Percentiles rank a stretch among this genome's conserved stretches.
These are phyloP conservation scores for Dianthus caryophyllus DNA, from an alignment of 148 eudicot species.

Conservation along the genomic window DNA sequence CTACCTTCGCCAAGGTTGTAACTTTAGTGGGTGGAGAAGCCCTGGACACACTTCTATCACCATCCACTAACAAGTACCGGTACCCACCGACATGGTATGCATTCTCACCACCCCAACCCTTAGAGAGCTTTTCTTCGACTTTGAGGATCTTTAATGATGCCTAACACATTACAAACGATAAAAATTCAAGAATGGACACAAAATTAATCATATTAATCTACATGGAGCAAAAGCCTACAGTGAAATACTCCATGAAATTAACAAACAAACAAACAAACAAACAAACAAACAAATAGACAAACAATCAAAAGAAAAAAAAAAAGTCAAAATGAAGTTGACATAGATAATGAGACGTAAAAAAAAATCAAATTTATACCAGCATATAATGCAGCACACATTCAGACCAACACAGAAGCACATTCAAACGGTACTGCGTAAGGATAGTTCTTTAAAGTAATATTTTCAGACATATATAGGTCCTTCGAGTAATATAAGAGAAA, in stretches of 20 bases:
- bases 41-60: slow-evolving; percentile 74
- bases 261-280: not conserved
- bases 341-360: not conserved
- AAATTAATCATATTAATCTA: not conserved
- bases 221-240: not conserved
- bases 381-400: not conserved
- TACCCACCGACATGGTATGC: slow-evolving; percentile 96
- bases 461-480: slow-evolving; percentile 6
- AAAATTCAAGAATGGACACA: slow-evolving; percentile 2
- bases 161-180: slow-evolving; percentile 32
- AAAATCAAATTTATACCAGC: not conserved
- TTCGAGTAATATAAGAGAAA: not conserved
- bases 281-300: not conserved
- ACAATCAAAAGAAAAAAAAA: not conserved
- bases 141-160: slow-evolving; percentile 68
- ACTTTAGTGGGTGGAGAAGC: slow-evolving; percentile 89
- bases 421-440: not conserved
- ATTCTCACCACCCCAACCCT: slow-evolving; percentile 99
- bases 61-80: slow-evolving; percentile 81
- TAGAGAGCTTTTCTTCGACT: slow-evolving; percentile 87
- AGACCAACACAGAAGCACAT: not conserved
- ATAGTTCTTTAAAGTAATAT: not conserved
- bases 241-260: too few species aligned
- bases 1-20: slow-evolving; percentile 82
- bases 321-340: not conserved